phyloP scores from a whole-genome alignment of 2,329 filamentous ascomycete species.

The Ophiocordyceps australis region DNA sequence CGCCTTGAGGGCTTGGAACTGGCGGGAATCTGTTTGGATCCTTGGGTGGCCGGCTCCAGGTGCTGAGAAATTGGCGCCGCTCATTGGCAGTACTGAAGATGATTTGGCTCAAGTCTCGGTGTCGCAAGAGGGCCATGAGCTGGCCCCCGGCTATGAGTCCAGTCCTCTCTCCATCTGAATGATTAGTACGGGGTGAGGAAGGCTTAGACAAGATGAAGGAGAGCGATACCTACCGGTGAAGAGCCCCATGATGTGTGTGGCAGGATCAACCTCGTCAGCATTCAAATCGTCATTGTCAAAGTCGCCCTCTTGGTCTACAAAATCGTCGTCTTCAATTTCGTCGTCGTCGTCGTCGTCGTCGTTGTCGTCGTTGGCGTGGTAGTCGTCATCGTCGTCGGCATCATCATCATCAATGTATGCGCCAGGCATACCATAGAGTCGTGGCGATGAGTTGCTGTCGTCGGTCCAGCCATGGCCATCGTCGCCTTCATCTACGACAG shows the following conservation, averaged over 20 bases:
- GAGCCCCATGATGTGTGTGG: conserved; percentile 15
- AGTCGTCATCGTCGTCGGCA: conserved; percentile 7
- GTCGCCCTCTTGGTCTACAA: conserved; percentile 5
- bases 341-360: conserved; percentile 5
- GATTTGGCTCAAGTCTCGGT: conserved; percentile 16
- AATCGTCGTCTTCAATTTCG: conserved; percentile 3
- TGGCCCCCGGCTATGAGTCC: conserved; percentile 16
- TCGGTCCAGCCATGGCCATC: no score
- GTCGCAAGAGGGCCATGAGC: conserved; percentile 20
- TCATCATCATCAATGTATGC: conserved; percentile 5
- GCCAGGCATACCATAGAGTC: conserved; percentile 2
- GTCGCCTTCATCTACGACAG: no score
- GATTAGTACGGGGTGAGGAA: no score
- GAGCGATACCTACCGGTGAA: conserved; percentile 9
- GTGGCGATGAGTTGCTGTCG: no score
- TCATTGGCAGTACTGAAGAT: conserved; percentile 19
- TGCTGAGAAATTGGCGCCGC: conserved; percentile 13
- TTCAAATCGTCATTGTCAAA: conserved; percentile 7
- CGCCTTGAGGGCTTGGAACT: conserved; percentile 63
- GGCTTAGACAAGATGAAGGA: neutral
- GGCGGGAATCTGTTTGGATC: conserved; percentile 55
- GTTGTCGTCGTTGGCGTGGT: conserved; percentile 7
- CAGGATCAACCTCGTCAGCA: conserved; percentile 9
- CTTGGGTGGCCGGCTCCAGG: conserved; percentile 18
- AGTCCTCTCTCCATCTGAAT: conserved; percentile 8